Evolutionary conservation across 345 rosid genomes (phyloP).

Genomic region (Eucalyptus dawsonii): DNA sequence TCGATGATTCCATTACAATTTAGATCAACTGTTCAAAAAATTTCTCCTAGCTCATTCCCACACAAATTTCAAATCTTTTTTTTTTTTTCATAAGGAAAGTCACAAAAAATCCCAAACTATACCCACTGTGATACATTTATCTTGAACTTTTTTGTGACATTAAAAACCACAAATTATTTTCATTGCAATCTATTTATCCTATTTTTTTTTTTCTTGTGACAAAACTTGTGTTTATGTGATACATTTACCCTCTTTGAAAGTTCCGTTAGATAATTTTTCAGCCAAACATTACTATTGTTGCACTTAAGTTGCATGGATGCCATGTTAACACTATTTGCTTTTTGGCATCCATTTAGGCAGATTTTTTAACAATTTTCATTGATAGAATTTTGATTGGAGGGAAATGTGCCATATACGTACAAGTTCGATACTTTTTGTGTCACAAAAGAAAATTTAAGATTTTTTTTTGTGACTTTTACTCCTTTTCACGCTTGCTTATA

Average conservation of each 20-base stretch:
- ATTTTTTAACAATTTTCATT: too few relatives aligned
- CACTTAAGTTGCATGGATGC: too few relatives aligned
- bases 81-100: not conserved
- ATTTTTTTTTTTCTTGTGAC: not conserved
- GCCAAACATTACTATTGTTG: too few relatives aligned
- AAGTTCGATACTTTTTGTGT: too few relatives aligned
- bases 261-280: not conserved
- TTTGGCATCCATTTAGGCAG: not conserved
- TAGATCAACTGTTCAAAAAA: accelerated
- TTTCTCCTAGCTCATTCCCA: not conserved
- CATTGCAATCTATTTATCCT: not conserved
- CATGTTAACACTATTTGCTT: not conserved
- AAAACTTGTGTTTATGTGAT: not conserved
- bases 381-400: not conserved
- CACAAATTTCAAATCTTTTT: not conserved
- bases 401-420: not conserved
- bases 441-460: not conserved
- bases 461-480: not conserved
- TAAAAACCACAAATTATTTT: too few relatives aligned
- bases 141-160: too few relatives aligned
- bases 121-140: not conserved
- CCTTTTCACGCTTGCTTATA: not conserved
- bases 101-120: not conserved
- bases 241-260: not conserved
- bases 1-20: not conserved